Conservation (phyloP, 148 eudicot genomes). For the Simmondsia chinensis region DNA sequence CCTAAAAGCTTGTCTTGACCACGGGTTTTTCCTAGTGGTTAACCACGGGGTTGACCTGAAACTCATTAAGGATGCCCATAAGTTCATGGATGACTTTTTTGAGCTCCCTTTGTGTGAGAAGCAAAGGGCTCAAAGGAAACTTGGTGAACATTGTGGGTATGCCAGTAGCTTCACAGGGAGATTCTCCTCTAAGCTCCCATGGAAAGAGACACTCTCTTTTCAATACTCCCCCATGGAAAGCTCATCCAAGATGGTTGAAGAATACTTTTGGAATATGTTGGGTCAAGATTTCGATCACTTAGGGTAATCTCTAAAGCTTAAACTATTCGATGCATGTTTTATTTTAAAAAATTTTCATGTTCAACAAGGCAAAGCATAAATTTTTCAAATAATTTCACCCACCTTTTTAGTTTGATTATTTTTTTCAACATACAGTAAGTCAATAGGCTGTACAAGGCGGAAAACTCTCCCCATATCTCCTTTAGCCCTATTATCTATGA, state of each 20-base stretch:
- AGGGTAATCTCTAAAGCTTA: conserved; percentile 45
- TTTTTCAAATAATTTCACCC: too few species aligned
- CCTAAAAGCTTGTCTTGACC: conserved; percentile 44
- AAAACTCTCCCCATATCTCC: too few species aligned
- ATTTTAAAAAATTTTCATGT: too few species aligned
- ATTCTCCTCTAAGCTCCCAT: conserved; percentile 58
- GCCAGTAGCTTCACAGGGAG: conserved; percentile 70
- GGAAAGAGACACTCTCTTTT: conserved; percentile 80
- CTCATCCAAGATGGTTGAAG: conserved; percentile 32
- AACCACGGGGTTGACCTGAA: conserved; percentile 46
- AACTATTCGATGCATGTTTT: too few species aligned
- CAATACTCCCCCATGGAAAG: conserved; percentile 19
- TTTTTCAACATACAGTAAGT: too few species aligned
- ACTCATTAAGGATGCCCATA: conserved; percentile 43
- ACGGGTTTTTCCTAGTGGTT: conserved; percentile 60
- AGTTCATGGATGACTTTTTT: conserved; percentile 54
- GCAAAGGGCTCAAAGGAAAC: conserved; percentile 50
- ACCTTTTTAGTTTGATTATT: too few species aligned
- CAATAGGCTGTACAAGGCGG: too few species aligned
- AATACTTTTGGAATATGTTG: conserved; percentile 40
- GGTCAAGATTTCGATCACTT: conserved; percentile 36
- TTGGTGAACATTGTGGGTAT: conserved; percentile 72
- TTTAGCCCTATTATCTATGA: too few species aligned
- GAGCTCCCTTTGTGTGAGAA: conserved; percentile 40
- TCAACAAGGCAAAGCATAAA: too few species aligned